These are phyloP conservation scores for Myrica gale DNA, from an alignment of 306 rosid genomes.

Conservation along the genomic window DNA sequence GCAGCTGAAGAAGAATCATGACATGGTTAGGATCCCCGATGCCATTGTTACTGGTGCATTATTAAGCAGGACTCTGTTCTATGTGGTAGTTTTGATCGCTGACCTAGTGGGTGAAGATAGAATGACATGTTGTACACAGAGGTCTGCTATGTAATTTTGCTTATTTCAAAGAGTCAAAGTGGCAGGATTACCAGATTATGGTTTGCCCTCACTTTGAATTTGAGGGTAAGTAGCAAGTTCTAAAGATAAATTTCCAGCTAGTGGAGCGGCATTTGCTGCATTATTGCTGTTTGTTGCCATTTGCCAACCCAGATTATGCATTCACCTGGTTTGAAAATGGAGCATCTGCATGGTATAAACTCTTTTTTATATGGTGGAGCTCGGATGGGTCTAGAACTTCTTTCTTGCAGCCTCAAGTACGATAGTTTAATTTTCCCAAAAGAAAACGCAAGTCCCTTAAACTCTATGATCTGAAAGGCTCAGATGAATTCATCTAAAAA, in stretches of 20 bases:
- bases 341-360: not conserved
- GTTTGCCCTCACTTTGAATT: not conserved
- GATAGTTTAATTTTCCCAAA: too few species aligned
- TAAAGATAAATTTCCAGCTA: not conserved
- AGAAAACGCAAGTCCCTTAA: too few species aligned
- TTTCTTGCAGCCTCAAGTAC: too few species aligned
- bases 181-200: not conserved
- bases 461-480: too few species aligned
- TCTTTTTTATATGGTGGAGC: not conserved
- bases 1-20: slow-evolving; percentile 57
- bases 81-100: not conserved
- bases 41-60: not conserved
- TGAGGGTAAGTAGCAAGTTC: not conserved
- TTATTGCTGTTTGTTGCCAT: not conserved
- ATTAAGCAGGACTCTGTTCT: not conserved
- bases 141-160: not conserved
- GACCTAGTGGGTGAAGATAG: not conserved
- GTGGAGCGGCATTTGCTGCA: not conserved
- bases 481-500: too few species aligned
- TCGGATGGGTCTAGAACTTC: too few species aligned
- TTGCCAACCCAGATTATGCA: not conserved
- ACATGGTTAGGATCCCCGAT: slow-evolving; percentile 15
- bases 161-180: not conserved
- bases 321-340: not conserved
- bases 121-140: not conserved